Percentiles rank a stretch among this genome's conserved stretches.
Conservation (phyloP, 2,329 filamentous ascomycete genomes). For the Ophiocordyceps camponoti-floridani region DNA sequence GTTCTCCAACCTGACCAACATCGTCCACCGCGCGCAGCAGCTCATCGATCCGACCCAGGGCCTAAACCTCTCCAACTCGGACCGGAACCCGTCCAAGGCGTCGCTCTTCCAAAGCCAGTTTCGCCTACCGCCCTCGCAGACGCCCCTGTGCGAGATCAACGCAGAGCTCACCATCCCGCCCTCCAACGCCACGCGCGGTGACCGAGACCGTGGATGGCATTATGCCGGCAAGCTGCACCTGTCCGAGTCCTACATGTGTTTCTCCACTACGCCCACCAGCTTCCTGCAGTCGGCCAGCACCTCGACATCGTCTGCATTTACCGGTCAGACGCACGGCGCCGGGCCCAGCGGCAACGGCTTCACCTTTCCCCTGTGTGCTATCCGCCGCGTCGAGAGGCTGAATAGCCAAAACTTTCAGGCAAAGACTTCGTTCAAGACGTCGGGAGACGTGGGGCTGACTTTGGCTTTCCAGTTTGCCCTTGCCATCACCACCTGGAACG, state of each 20-base stretch:
- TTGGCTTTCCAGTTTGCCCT: slow-evolving; percentile 53
- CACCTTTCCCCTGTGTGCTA: slow-evolving; percentile 79
- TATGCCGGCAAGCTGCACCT: slow-evolving; percentile 88
- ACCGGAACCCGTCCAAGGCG: slow-evolving; percentile 75
- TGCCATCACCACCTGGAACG: slow-evolving; percentile 90
- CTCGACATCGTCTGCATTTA: slow-evolving; percentile 66
- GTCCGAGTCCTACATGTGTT: slow-evolving; percentile 89
- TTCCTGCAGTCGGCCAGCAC: slow-evolving; percentile 68
- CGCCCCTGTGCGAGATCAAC: slow-evolving; percentile 87
- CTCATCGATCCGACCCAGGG: slow-evolving; percentile 80
- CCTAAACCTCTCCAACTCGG: slow-evolving; percentile 51
- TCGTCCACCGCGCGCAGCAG: slow-evolving; percentile 91
- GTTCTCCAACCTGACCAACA: slow-evolving; percentile 49
- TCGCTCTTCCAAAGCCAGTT: slow-evolving; percentile 93
- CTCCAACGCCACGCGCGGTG: slow-evolving; percentile 50
- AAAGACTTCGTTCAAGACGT: slow-evolving; percentile 2
- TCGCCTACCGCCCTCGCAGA: slow-evolving; percentile 80
- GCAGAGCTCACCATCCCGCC: slow-evolving; percentile 82
- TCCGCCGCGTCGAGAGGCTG: slow-evolving; percentile 78
- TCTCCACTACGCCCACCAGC: slow-evolving; percentile 82
- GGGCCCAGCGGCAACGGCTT: slow-evolving; percentile 93
- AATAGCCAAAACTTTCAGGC: slow-evolving; percentile 78
- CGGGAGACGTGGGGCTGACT: background rate
- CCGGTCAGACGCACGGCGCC: slow-evolving; percentile 80
- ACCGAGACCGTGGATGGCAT: slow-evolving; percentile 62